A percentile compares a stretch with the other conserved stretches of the same genome.
Evolutionary conservation across 1,284 basidiomycete genomes (phyloP).

Genomic region (Schizopora paradoxa): DNA sequence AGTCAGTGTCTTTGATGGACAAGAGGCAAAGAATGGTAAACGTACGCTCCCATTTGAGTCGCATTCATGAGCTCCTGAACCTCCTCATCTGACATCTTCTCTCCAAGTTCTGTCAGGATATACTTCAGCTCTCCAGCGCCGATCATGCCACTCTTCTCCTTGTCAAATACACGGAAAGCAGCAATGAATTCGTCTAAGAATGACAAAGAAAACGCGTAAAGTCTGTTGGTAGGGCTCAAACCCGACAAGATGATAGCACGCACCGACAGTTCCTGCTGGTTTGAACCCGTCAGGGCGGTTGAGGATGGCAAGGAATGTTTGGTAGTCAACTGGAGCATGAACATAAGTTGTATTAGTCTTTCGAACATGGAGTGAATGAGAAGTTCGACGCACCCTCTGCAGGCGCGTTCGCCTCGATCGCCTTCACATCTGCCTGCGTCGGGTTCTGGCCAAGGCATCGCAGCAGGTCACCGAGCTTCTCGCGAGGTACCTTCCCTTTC

Average conservation of each 20-base stretch:
- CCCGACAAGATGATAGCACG: slow-evolving; percentile 30
- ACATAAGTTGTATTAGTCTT: not conserved
- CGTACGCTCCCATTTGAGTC: slow-evolving; percentile 80
- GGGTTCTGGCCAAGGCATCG: slow-evolving; percentile 97
- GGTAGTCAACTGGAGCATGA: slow-evolving; percentile 68
- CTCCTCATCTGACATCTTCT: slow-evolving; percentile 97
- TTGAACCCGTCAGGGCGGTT: slow-evolving; percentile 97
- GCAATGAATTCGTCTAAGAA: slow-evolving; percentile 94
- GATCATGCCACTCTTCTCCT: slow-evolving; percentile 96
- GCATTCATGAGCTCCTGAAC: slow-evolving; percentile 98
- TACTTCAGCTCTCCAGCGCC: slow-evolving; percentile 91
- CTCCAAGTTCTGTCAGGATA: slow-evolving; percentile 91
- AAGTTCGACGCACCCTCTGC: slow-evolving; percentile 71
- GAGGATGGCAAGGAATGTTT: slow-evolving; percentile 85
- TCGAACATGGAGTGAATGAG: slow-evolving; percentile 2
- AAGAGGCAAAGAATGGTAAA: slow-evolving; percentile 20
- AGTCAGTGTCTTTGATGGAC: slow-evolving; percentile 19
- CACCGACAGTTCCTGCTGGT: slow-evolving; percentile 88
- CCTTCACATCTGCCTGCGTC: slow-evolving; percentile 91
- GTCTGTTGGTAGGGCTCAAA: no score
- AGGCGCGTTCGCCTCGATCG: slow-evolving; percentile 71
- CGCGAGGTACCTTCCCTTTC: slow-evolving; percentile 82
- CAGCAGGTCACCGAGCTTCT: slow-evolving; percentile 91
- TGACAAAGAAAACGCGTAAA: slow-evolving; percentile 4
- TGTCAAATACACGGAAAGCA: slow-evolving; percentile 99